Evolutionary conservation across 2,329 filamentous ascomycete species (phyloP).

Genomic region (Aspergillus novoparasiticus): DNA sequence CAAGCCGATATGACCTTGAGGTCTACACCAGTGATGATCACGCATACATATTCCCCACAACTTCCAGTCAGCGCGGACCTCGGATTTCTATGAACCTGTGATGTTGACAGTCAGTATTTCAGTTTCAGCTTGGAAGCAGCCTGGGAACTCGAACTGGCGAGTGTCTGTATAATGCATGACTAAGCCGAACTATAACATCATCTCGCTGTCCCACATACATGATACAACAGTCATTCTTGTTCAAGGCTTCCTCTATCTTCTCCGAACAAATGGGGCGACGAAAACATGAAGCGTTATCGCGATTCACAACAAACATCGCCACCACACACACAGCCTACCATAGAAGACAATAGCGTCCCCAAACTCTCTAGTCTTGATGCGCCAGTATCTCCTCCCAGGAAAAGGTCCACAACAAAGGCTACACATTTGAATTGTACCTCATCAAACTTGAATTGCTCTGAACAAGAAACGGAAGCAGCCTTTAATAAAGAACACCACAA

Average conservation of each 20-base stretch:
- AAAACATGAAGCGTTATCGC: not conserved
- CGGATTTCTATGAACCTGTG: too few species aligned
- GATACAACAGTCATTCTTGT: not conserved
- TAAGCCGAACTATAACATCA: not conserved
- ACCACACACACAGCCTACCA: not conserved
- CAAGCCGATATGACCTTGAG: too few species aligned
- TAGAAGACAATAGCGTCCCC: not conserved
- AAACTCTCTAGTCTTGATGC: conserved; percentile 22
- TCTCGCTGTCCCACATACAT: not conserved
- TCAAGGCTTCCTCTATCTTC: too few species aligned
- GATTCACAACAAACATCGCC: not conserved
- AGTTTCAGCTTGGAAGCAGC: not conserved
- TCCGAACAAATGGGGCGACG: not conserved
- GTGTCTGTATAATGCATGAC: not conserved
- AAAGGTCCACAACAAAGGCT: conserved; percentile 1
- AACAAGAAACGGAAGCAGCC: not conserved
- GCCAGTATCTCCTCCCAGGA: conserved; percentile 33
- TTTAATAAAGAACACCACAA: not conserved
- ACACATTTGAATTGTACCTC: not conserved
- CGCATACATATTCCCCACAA: too few species aligned
- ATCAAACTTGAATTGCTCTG: too few species aligned
- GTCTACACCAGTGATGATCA: too few species aligned
- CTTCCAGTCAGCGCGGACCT: too few species aligned
- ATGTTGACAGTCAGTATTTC: too few species aligned
- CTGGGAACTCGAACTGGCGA: not conserved